phyloP scores from a whole-genome alignment of 116 monocot genomes.

The Phalaenopsis hybrid region DNA sequence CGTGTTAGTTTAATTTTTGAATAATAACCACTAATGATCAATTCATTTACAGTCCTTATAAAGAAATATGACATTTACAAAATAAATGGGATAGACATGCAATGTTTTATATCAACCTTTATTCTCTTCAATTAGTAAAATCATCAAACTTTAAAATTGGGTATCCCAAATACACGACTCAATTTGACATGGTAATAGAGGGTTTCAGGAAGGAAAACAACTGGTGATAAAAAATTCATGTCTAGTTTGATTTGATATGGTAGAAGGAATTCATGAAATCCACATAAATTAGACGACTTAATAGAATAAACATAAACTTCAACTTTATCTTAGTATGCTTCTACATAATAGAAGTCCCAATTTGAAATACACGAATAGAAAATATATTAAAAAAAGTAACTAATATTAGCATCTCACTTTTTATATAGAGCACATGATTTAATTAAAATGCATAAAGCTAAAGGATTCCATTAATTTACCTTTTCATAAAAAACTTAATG shows the following conservation, averaged over 20 bases:
- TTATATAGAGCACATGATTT: neutral
- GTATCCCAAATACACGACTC: no score
- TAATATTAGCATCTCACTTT: neutral
- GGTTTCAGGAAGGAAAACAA: no score
- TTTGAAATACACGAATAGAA: neutral
- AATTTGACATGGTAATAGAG: no score
- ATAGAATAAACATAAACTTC: neutral
- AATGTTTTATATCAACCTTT: no score
- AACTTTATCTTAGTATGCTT: conserved; percentile 1
- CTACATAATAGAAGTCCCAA: neutral
- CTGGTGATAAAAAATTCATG: neutral
- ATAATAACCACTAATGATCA: no score
- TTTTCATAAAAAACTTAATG: neutral
- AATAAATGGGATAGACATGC: no score
- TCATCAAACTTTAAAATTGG: no score
- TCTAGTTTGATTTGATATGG: neutral
- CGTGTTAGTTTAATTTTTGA: no score
- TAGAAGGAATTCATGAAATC: neutral
- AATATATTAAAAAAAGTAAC: neutral
- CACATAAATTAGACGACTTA: neutral
- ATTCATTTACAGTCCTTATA: no score
- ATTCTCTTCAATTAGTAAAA: no score
- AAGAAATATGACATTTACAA: no score
- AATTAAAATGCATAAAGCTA: neutral
- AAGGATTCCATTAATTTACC: neutral